Percentiles rank a stretch among this genome's conserved stretches.
phyloP scores from a whole-genome alignment of 495 filamentous ascomycete genomes.

The Aspergillus asperescens region DNA sequence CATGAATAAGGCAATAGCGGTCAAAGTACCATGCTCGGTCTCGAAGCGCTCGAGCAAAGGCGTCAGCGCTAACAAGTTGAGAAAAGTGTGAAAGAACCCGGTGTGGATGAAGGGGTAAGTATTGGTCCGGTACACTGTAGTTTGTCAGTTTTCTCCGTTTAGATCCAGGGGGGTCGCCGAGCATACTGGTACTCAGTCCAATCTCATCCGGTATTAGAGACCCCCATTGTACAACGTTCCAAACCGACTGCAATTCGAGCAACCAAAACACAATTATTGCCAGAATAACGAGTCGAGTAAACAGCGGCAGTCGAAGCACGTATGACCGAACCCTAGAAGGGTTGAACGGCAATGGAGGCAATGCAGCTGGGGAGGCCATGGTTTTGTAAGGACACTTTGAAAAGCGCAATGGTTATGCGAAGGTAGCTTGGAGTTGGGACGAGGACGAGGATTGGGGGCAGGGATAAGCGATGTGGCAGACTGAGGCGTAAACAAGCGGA shows the following conservation, averaged over 20 bases:
- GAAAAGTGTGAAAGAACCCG: constrained; percentile 68
- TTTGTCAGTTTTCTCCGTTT: constrained; percentile 7
- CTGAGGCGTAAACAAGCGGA: no score
- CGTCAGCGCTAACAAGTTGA: constrained; percentile 74
- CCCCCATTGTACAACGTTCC: constrained; percentile 68
- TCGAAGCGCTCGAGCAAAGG: constrained; percentile 91
- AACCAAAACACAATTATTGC: constrained; percentile 65
- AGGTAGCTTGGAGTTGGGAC: background rate
- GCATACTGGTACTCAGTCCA: constrained; percentile 68
- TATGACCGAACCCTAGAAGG: constrained; percentile 58
- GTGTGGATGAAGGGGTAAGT: constrained; percentile 87
- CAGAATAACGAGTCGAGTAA: constrained; percentile 71
- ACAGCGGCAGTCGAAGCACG: constrained; percentile 76
- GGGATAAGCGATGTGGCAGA: background rate
- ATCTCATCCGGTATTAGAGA: constrained; percentile 72
- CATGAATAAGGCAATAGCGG: constrained; percentile 73
- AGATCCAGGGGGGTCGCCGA: background rate
- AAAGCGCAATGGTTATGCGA: background rate
- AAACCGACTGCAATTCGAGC: constrained; percentile 57
- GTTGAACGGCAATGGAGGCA: constrained; percentile 46
- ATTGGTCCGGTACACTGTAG: constrained; percentile 82
- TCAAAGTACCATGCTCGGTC: constrained; percentile 86
- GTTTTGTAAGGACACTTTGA: constrained; percentile 5
- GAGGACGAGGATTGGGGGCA: background rate
- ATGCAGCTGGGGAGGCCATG: constrained; percentile 39